A percentile compares a stretch with the other conserved stretches of the same genome.
Conservation (phyloP, 441 rosid genomes). For the Codiaeum variegatum region DNA sequence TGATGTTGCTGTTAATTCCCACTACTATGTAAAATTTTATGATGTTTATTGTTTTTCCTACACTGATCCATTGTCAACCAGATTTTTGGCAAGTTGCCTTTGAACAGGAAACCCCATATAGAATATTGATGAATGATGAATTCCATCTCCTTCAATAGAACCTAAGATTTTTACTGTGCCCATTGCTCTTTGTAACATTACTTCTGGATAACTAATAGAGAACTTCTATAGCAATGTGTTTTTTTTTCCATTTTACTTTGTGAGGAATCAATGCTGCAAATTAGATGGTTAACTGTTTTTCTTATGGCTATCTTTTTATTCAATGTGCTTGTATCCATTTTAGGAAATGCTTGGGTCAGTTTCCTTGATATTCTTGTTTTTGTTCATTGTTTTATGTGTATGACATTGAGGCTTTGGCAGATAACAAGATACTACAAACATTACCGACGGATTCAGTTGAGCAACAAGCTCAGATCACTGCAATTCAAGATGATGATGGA, state of each 20-base stretch:
- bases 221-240: neutral
- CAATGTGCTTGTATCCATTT: neutral
- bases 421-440: slow-evolving; percentile 55
- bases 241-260: neutral
- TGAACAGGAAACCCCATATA: neutral
- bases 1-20: neutral
- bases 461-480: slow-evolving; percentile 75
- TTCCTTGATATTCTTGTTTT: slow-evolving; percentile 8
- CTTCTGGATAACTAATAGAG: neutral
- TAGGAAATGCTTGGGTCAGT: slow-evolving; percentile 18
- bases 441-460: slow-evolving; percentile 78
- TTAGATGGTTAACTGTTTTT: neutral
- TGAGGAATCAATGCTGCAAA: neutral
- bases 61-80: neutral
- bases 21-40: neutral
- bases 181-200: neutral
- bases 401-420: slow-evolving; percentile 45
- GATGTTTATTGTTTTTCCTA: neutral
- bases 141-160: slow-evolving; percentile 3
- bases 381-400: slow-evolving; percentile 13
- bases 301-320: neutral
- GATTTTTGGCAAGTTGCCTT: neutral
- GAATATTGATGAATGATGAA: neutral
- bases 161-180: slow-evolving; percentile 2
- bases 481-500: slow-evolving; percentile 72